These are phyloP conservation scores for Beauveria sp. DNA, from an alignment of 2,329 filamentous ascomycete genomes.

Conservation along the genomic window DNA sequence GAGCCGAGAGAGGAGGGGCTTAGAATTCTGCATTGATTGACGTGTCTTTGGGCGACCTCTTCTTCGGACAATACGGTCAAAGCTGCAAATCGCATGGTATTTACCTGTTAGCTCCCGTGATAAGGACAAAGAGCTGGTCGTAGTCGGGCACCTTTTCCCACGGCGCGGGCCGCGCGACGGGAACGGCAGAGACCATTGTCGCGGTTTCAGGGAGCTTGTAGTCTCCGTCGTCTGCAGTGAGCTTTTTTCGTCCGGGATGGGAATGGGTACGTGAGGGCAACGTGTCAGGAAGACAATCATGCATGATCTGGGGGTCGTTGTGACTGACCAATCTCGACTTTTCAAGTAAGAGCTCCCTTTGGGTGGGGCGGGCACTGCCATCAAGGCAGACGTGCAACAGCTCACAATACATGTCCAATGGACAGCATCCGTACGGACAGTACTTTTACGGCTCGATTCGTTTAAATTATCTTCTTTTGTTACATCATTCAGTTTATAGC, in stretches of 20 bases:
- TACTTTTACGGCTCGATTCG: neutral
- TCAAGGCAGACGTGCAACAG: too few species aligned
- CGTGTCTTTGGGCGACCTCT: neutral
- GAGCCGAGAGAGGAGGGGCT: neutral
- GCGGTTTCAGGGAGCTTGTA: neutral
- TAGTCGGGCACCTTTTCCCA: conserved; percentile 29
- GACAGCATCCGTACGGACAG: too few species aligned
- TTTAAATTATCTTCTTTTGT: neutral
- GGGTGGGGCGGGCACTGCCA: too few species aligned
- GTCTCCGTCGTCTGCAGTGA: neutral
- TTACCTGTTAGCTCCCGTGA: conserved; percentile 85
- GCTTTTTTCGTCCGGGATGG: neutral
- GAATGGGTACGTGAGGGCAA: too few species aligned
- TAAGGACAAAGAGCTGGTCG: conserved; percentile 55
- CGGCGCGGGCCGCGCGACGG: conserved; percentile 19
- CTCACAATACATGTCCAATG: too few species aligned
- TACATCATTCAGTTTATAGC: neutral
- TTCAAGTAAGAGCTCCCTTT: too few species aligned
- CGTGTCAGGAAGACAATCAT: neutral
- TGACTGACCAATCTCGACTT: too few species aligned
- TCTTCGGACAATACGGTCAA: neutral
- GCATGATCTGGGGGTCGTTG: too few species aligned
- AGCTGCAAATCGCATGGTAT: conserved; percentile 12
- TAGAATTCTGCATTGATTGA: neutral
- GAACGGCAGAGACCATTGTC: conserved; percentile 7